Conservation (phyloP, 1,284 basidiomycete genomes). For the Pterulicium gracile region DNA sequence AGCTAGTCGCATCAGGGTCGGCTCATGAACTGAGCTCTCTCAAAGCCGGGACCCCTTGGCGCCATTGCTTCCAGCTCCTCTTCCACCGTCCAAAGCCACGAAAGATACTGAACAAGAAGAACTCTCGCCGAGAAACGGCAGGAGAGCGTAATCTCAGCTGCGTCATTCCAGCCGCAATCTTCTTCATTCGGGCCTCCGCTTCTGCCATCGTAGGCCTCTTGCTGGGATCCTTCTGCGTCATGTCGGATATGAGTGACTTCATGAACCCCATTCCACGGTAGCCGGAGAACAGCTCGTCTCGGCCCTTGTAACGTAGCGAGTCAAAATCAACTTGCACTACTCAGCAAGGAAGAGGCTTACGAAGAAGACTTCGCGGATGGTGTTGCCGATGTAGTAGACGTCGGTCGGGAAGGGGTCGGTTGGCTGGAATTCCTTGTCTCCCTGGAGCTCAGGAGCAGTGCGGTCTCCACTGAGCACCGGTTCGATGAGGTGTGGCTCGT, state of each 20-base stretch:
- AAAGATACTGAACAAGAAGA: too few relatives aligned
- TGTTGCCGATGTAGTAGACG: constrained; percentile 25
- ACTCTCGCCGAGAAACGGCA: constrained; percentile 3
- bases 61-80: too few relatives aligned
- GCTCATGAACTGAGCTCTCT: too few relatives aligned
- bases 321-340: too few relatives aligned
- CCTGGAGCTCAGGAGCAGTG: background rate
- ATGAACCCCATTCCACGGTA: constrained; percentile 21
- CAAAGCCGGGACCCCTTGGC: too few relatives aligned
- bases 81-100: too few relatives aligned
- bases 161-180: constrained; percentile 14
- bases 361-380: constrained; percentile 18
- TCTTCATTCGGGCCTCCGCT: constrained; percentile 19
- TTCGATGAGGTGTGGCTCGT: constrained; percentile 9
- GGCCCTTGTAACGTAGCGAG: too few relatives aligned
- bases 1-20: too few relatives aligned
- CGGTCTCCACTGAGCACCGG: background rate
- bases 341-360: too few relatives aligned
- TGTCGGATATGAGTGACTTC: constrained; percentile 17
- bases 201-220: constrained; percentile 24
- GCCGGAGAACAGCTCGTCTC: too few relatives aligned
- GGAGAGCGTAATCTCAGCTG: constrained; percentile 17
- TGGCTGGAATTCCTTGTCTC: constrained; percentile 15
- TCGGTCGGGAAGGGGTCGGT: constrained; percentile 25
- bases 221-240: constrained; percentile 20